Base-by-base conservation (phyloP, 805 yeast genomes). In the Metschnikowia picachoensis region DNA sequence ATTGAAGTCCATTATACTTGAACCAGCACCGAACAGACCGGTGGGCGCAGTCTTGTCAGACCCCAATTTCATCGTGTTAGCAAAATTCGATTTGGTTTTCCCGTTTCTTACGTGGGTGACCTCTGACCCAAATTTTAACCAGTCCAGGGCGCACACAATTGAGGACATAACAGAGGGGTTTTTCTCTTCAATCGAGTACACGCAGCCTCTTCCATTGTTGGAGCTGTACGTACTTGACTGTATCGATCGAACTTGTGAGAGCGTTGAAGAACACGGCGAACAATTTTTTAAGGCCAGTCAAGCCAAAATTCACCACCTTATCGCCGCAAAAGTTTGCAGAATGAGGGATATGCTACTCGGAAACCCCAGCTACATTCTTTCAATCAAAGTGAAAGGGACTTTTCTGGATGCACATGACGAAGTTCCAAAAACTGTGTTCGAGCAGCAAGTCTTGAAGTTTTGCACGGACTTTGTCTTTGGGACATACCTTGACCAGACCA, bases 401-500 rank as follows among this genome's bases (percentile, higher is more conserved):
- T 47, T 66, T 15, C 42, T 64, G 56, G 35, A 47, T 41, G 43
- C 50, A 56, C 38, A 20, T 15, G 50, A 15, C 41, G 58, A 60
- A 12, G 67, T 69, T 3, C 70, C 77, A 2, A 53, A 50, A 3
- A 61, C 65, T 8, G 64, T 75, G 1, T 53, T 72, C n/a, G 49
- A 58, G 3, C 56, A 68, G 2, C 65, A 73, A 14, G 62, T 70
- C 15, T 59, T 64, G 13, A 68, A 67, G 44, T 62, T 72, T 43
- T 61, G 84, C 6, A 62, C 82, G 3, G 73, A 76, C 27, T 60
- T 82, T 28, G 49, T 82, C 6, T 72, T 79, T 43, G 65, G 58
- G 3, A 72, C 78, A 3, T 73, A 72, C 49, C 62, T 78, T 2
- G 59, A 61, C 15, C 43, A 52, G 3, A 51, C 47, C n/a, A 59